Conservation (phyloP, 495 filamentous ascomycete genomes). For the Trichocladium antarcticum region DNA sequence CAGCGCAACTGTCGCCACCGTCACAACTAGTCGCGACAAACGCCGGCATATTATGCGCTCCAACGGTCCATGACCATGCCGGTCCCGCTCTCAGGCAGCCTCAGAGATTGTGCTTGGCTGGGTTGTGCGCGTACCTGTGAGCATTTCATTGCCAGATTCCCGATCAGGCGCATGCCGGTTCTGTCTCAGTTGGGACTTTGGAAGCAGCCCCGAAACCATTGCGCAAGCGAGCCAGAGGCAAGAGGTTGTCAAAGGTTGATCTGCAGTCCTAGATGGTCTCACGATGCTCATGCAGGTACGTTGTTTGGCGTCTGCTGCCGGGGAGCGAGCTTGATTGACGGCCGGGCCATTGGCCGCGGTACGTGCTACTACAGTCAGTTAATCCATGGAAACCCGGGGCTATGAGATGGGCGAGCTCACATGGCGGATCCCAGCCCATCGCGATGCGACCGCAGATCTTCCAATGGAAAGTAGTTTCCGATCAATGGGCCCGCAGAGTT, state of each 20-base stretch:
- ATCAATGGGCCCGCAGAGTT: background rate
- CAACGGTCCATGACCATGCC: background rate
- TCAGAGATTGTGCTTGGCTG: background rate
- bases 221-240: background rate
- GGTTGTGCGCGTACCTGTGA: background rate
- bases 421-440: background rate
- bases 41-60: background rate
- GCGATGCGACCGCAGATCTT: background rate
- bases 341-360: background rate
- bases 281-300: too few relatives aligned
- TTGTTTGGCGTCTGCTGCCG: background rate
- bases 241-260: background rate
- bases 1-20: slow-evolving; percentile 4
- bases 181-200: background rate
- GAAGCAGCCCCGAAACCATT: background rate
- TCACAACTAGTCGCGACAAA: slow-evolving; percentile 5
- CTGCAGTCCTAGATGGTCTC: background rate
- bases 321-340: background rate
- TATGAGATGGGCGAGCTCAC: background rate
- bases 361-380: background rate
- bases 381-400: background rate
- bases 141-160: background rate
- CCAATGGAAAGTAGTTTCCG: background rate
- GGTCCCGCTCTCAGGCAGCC: background rate
- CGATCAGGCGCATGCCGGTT: background rate